Percentiles rank a stretch among this genome's conserved stretches.
Conservation (phyloP, 1,284 basidiomycete genomes). For the Microbotryum saponariae region DNA sequence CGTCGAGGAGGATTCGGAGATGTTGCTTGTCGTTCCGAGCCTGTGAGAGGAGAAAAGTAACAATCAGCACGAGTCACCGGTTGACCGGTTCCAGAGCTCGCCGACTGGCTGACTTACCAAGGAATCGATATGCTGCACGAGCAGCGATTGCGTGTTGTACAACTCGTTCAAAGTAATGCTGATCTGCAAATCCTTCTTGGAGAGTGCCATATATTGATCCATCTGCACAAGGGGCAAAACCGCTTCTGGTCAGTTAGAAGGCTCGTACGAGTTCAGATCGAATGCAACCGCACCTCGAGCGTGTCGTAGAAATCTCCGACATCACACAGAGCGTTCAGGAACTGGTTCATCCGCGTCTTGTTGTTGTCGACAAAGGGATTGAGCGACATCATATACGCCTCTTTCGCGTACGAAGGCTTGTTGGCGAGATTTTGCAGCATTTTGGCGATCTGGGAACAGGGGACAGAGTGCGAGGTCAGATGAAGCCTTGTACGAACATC, state of each 20-base stretch:
- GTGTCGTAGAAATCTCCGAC: slow-evolving; percentile 99
- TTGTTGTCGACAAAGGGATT: slow-evolving; percentile 99
- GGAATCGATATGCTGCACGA: slow-evolving; percentile 88
- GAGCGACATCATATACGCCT: slow-evolving; percentile 95
- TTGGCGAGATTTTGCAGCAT: slow-evolving; percentile 99
- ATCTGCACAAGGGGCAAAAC: slow-evolving; percentile 51
- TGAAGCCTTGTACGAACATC: neutral
- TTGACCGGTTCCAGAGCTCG: too few relatives aligned
- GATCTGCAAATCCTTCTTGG: slow-evolving; percentile 96
- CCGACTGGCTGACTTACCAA: slow-evolving; percentile 54
- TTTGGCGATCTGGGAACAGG: slow-evolving; percentile 73
- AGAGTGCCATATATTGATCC: slow-evolving; percentile 99
- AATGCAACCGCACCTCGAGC: slow-evolving; percentile 56
- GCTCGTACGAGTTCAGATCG: neutral
- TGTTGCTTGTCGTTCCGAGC: slow-evolving; percentile 97
- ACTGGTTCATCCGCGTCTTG: slow-evolving; percentile 92
- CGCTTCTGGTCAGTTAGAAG: slow-evolving; percentile 1
- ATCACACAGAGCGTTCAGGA: slow-evolving; percentile 92
- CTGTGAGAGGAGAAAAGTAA: slow-evolving; percentile 44
- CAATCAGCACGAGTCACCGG: neutral
- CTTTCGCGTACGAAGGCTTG: slow-evolving; percentile 96
- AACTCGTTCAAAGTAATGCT: slow-evolving; percentile 99
- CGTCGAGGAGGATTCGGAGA: slow-evolving; percentile 88
- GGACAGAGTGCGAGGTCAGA: neutral
- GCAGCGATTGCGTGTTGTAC: slow-evolving; percentile 38